A percentile compares a stretch with the other conserved stretches of the same genome.
Evolutionary conservation across 2,329 filamentous ascomycete species (phyloP).

Genomic region (Colletotrichum navitas): DNA sequence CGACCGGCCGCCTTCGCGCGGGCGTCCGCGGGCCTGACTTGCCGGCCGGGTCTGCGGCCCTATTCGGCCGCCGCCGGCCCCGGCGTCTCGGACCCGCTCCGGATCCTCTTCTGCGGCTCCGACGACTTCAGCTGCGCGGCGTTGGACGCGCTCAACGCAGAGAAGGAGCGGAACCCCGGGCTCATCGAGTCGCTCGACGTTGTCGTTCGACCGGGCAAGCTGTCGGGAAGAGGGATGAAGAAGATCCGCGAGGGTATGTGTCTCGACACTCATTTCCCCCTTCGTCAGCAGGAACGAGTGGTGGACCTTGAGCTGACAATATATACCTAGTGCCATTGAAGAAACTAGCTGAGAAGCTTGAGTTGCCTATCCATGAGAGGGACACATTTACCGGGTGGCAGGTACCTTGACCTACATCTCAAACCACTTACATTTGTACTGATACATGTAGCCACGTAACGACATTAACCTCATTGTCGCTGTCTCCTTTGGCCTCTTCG

Average conservation of each 20-base stretch:
- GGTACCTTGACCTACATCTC: slow-evolving; percentile 58
- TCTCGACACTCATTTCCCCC: no score
- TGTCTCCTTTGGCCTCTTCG: slow-evolving; percentile 93
- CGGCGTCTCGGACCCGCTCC: slow-evolving; percentile 69
- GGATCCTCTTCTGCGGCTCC: slow-evolving; percentile 94
- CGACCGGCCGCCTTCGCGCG: slow-evolving; percentile 10
- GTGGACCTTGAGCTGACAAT: neutral
- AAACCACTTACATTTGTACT: slow-evolving; percentile 5
- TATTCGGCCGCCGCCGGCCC: slow-evolving; percentile 22
- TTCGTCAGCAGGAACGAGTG: neutral
- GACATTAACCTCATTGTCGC: slow-evolving; percentile 85
- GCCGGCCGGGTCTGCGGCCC: slow-evolving; percentile 9
- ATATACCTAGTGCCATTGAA: slow-evolving; percentile 76
- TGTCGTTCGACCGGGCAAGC: slow-evolving; percentile 83
- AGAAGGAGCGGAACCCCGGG: slow-evolving; percentile 64
- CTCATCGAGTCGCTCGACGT: slow-evolving; percentile 86
- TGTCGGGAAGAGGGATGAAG: slow-evolving; percentile 80
- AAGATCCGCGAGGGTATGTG: slow-evolving; percentile 71
- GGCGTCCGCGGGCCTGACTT: neutral
- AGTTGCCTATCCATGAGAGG: slow-evolving; percentile 77
- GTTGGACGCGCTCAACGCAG: slow-evolving; percentile 75
- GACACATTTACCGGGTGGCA: slow-evolving; percentile 88
- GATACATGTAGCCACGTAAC: slow-evolving; percentile 63
- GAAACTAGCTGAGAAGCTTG: slow-evolving; percentile 70
- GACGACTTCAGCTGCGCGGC: slow-evolving; percentile 90